These are phyloP conservation scores for Apiospora pterosperma DNA, from an alignment of 2,329 filamentous ascomycete species.

Conservation along the genomic window DNA sequence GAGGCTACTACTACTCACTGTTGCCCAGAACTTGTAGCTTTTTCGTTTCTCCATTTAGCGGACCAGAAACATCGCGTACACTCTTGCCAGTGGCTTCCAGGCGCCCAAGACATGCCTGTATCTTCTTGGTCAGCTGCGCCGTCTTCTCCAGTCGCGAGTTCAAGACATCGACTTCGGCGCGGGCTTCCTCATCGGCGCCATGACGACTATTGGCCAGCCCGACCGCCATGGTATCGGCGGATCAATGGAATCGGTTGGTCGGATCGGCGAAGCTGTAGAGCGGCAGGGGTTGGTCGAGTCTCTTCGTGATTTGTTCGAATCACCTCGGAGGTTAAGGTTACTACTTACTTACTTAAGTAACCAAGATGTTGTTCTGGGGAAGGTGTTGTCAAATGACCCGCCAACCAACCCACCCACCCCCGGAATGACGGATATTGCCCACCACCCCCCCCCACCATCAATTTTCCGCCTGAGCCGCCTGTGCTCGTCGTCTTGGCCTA, in stretches of 20 bases:
- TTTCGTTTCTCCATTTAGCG: conserved; percentile 89
- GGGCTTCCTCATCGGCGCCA: conserved; percentile 62
- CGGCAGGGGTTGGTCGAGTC: neutral
- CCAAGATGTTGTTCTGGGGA: neutral
- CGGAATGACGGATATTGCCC: neutral
- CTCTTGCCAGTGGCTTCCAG: conserved; percentile 86
- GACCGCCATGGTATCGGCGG: conserved; percentile 43
- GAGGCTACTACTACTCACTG: conserved; percentile 48
- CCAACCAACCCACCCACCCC: neutral
- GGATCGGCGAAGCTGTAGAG: neutral
- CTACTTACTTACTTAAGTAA: neutral
- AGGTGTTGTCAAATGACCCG: neutral
- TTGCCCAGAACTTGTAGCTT: conserved; percentile 81
- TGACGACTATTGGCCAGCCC: conserved; percentile 44
- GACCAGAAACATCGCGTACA: conserved; percentile 87
- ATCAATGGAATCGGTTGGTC: neutral
- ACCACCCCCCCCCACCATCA: too few relatives aligned
- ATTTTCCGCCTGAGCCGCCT: neutral
- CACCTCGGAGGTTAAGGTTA: neutral
- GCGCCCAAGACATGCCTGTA: conserved; percentile 79
- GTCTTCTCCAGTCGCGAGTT: conserved; percentile 84
- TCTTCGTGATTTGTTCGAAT: neutral
- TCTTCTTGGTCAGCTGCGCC: conserved; percentile 89
- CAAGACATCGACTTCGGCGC: conserved; percentile 67
- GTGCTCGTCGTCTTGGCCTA: too few relatives aligned